Percentiles rank a stretch among this genome's conserved stretches.
These are phyloP conservation scores for Dendrocalamus latiflorus DNA, from an alignment of 202 grass and related monocot genomes.

Conservation along the genomic window DNA sequence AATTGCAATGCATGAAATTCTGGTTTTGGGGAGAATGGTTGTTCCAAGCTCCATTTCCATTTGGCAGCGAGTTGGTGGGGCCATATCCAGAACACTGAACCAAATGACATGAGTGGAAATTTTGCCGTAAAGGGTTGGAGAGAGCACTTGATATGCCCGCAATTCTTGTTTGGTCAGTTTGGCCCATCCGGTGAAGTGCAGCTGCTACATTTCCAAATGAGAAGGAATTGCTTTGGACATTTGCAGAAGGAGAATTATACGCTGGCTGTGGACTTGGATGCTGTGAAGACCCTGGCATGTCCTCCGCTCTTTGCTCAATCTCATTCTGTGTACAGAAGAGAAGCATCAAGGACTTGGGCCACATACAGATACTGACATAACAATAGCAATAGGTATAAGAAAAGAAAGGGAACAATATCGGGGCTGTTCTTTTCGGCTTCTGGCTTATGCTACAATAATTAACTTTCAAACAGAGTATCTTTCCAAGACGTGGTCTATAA, in stretches of 20 bases:
- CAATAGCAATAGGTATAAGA: not conserved
- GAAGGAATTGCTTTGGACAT: constrained; percentile 16
- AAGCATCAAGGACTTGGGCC: constrained; percentile 25
- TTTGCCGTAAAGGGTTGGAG: not conserved
- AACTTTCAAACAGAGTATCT: too few species aligned
- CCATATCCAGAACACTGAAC: constrained; percentile 20
- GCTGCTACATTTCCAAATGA: constrained; percentile 23
- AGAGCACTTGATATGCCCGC: constrained; percentile 25
- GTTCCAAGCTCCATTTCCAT: constrained; percentile 13
- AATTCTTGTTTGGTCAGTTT: constrained; percentile 35
- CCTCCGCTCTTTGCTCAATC: constrained; percentile 41
- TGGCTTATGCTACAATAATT: too few species aligned
- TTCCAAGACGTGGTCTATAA: too few species aligned
- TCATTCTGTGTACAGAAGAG: constrained; percentile 41
- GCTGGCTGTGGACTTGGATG: constrained; percentile 18
- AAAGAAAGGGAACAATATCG: not conserved
- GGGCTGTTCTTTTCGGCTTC: too few species aligned
- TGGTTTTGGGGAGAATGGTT: constrained; percentile 8
- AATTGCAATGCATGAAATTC: not conserved
- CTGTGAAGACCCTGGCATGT: constrained; percentile 14
- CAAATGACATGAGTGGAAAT: constrained; percentile 4
- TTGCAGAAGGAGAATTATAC: constrained; percentile 7
- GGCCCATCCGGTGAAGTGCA: constrained; percentile 19
- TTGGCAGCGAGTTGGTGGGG: not conserved
- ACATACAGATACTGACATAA: not conserved